These are phyloP conservation scores for Monilinia fructigena DNA, from an alignment of 2,329 filamentous ascomycete genomes.

Conservation along the genomic window DNA sequence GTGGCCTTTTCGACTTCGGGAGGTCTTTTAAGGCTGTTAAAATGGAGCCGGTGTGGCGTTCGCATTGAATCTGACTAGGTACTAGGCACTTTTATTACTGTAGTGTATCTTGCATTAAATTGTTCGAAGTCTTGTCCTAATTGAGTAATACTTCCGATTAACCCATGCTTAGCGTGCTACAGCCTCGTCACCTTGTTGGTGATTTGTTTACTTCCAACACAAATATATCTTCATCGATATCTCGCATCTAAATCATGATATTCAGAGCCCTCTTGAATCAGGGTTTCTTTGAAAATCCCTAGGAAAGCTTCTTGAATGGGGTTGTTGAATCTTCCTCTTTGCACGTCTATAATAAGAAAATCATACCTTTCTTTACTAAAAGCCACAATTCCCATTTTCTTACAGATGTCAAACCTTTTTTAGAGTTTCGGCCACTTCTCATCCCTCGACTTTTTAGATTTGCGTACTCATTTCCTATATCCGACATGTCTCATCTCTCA, in stretches of 20 bases:
- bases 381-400: not conserved
- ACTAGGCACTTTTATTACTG: not conserved
- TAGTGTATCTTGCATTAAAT: not conserved
- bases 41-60: slow-evolving; percentile 1
- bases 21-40: slow-evolving; percentile 1
- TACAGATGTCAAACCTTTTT: not conserved
- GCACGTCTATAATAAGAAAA: not conserved
- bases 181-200: slow-evolving; percentile 5
- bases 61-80: not conserved
- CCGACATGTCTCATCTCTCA: slow-evolving; percentile 41
- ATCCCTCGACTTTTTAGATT: not conserved
- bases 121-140: not conserved
- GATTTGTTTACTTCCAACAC: slow-evolving; percentile 1
- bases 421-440: not conserved
- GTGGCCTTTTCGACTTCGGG: slow-evolving; percentile 22
- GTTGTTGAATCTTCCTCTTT: not conserved
- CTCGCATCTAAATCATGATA: not conserved
- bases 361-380: not conserved
- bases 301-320: not conserved
- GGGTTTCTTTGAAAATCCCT: too few species aligned
- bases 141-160: not conserved
- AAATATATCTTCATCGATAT: slow-evolving; percentile 11
- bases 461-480: not conserved
- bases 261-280: too few species aligned
- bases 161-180: slow-evolving; percentile 1